A percentile compares a stretch with the other conserved stretches of the same genome.
phyloP scores from a whole-genome alignment of 192 early-diverging fungal genomes.

The Backusella macrospora region DNA sequence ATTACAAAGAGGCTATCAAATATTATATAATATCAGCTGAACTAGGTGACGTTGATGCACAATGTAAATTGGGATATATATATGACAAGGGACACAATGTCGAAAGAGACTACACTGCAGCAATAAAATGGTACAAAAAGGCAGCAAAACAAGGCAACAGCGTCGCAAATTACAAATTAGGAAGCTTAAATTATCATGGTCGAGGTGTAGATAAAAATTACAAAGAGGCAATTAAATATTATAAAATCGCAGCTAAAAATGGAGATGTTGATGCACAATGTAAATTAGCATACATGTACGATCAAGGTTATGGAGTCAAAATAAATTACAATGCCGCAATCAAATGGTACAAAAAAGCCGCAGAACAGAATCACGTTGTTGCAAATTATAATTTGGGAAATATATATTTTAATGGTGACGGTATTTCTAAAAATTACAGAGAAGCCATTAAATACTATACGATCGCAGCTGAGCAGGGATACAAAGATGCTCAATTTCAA shows the following conservation, averaged over 20 bases:
- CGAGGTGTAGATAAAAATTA: background rate
- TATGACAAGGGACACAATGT: background rate
- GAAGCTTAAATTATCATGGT: background rate
- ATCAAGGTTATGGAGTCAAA: background rate
- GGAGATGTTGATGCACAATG: background rate
- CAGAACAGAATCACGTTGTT: slow-evolving; percentile 39
- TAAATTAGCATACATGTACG: background rate
- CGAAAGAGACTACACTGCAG: background rate
- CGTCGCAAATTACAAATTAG: background rate
- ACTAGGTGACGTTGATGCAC: background rate
- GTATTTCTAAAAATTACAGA: slow-evolving; percentile 55
- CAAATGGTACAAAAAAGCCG: background rate
- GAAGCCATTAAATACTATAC: slow-evolving; percentile 54
- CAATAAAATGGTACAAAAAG: background rate
- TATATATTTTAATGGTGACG: slow-evolving; percentile 82
- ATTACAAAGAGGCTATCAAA: background rate
- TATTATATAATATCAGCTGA: background rate
- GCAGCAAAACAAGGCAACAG: background rate
- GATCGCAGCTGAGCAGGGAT: slow-evolving; percentile 47
- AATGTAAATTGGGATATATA: background rate
- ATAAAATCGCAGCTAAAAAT: background rate
- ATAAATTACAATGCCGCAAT: background rate
- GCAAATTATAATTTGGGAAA: slow-evolving; percentile 70
- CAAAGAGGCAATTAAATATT: background rate
- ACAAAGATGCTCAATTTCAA: slow-evolving; percentile 54